Base-by-base conservation (phyloP, 2,329 filamentous ascomycete species). In the Ophiostoma australiae region DNA sequence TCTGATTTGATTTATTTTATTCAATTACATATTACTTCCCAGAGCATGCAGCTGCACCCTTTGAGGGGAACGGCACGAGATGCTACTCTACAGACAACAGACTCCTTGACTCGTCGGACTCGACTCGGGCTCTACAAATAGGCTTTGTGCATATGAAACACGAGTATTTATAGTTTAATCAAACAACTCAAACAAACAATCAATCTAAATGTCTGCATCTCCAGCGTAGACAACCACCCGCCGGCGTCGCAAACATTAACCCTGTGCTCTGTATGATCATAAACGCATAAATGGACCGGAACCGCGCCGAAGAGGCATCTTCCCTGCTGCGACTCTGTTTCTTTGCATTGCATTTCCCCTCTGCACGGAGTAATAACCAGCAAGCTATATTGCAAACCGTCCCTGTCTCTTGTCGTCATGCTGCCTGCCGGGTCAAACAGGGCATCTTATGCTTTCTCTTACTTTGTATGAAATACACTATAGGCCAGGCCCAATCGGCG, bases 351-450 rank as follows among this genome's bases (percentile, higher is more conserved):
- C 5, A 6, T 48, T n/a, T n/a, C 44, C 44, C 20, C 44, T 48
- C 44, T 48, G 44, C 37, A 48, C 17, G 44, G 44, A 20, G 44
- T 48, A 20, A 20, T 41, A 41, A 41, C 39, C 15, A 41, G 1
- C 13, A 41, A 11, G 13, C 39, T 41, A 41, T 41, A 41, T 41
- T 13, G 15, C 39, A 11, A 1, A 41, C 23, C 52, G n/a, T 23
- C 58, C 27, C 13, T 58, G 23, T 58, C 23, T 58, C 52, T 58
- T 63, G 58, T 63, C 58, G 58, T 63, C 58, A 63, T 33, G 58
- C 58, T 63, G 27, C 27, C 15, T 33, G 23, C 58, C 27, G 58
- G 52, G 27, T 17, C 58, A 63, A 63, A 63, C 58, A 63, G 52
- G 52, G 13, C 8, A 58, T 58, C 52, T 13, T 58, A 33, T 63